Conservation (phyloP, 164 flowering plant species). For the Umbilicus rupestris region DNA sequence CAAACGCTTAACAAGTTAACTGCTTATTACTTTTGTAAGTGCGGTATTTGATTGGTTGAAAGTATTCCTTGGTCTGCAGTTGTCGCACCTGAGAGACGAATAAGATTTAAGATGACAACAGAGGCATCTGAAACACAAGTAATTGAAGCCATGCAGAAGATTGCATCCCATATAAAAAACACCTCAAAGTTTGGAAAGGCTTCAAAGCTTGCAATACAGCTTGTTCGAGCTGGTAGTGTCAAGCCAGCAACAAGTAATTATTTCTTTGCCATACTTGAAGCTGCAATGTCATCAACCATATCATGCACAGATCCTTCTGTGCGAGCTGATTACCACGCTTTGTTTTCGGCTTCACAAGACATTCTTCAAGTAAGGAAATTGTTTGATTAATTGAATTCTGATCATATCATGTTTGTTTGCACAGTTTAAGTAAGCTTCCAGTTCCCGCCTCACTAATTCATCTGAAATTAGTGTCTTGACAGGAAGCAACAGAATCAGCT, state of each 20-base stretch:
- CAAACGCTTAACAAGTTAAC: background rate
- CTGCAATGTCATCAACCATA: no score
- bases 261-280: slow-evolving; percentile 51
- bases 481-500: no score
- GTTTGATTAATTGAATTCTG: background rate
- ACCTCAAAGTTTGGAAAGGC: no score
- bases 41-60: background rate
- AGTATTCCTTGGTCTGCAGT: background rate
- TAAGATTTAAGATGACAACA: no score
- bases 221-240: slow-evolving; percentile 47
- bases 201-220: no score
- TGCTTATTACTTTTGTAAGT: background rate
- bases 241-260: background rate
- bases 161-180: no score
- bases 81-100: no score
- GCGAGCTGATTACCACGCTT: no score
- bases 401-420: background rate
- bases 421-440: background rate
- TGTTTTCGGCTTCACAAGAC: slow-evolving; percentile 73
- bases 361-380: slow-evolving; percentile 40
- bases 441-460: slow-evolving; percentile 1
- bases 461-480: slow-evolving; percentile 40
- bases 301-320: no score
- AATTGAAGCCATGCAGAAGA: no score
- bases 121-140: no score